Percentiles rank a stretch among this genome's conserved stretches.
phyloP scores from a whole-genome alignment of 768 basidiomycete species.

The Ephemerocybe angulata region DNA sequence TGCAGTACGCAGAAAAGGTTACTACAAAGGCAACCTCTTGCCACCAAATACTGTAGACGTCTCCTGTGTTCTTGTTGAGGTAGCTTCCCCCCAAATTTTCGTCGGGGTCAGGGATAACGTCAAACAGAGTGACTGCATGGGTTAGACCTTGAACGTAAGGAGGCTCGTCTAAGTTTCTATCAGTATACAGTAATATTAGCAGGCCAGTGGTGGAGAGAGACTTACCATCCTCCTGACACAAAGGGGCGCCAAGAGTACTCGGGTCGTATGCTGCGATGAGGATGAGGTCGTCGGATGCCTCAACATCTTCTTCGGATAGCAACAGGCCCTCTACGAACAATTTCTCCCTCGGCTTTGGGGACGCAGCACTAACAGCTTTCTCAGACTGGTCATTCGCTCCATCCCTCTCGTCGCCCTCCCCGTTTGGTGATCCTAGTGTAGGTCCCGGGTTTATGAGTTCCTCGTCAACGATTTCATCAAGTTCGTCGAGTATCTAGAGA shows the following conservation, averaged over 20 bases:
- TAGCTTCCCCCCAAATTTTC: not conserved
- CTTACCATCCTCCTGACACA: not conserved
- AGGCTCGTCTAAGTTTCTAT: not conserved
- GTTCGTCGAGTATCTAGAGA: too few species aligned
- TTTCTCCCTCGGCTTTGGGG: not conserved
- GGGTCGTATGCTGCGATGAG: not conserved
- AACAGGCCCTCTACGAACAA: not conserved
- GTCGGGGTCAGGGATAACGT: not conserved
- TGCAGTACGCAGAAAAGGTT: not conserved
- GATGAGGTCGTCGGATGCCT: conserved; percentile 1
- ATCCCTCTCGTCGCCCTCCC: too few species aligned
- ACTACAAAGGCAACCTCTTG: not conserved
- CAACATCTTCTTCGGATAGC: not conserved
- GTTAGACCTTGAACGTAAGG: not conserved
- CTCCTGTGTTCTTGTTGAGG: not conserved
- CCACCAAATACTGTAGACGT: not conserved
- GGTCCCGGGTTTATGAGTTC: too few species aligned
- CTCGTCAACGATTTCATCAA: too few species aligned
- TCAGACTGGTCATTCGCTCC: too few species aligned
- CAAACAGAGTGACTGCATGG: not conserved
- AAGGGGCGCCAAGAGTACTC: not conserved
- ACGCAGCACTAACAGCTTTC: not conserved
- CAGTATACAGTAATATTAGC: not conserved
- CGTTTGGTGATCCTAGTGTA: too few species aligned
- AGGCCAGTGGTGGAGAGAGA: not conserved